A percentile compares a stretch with the other conserved stretches of the same genome.
Conservation (phyloP, 805 yeast species). For the Schwanniomyces pseudopolymorphus region DNA sequence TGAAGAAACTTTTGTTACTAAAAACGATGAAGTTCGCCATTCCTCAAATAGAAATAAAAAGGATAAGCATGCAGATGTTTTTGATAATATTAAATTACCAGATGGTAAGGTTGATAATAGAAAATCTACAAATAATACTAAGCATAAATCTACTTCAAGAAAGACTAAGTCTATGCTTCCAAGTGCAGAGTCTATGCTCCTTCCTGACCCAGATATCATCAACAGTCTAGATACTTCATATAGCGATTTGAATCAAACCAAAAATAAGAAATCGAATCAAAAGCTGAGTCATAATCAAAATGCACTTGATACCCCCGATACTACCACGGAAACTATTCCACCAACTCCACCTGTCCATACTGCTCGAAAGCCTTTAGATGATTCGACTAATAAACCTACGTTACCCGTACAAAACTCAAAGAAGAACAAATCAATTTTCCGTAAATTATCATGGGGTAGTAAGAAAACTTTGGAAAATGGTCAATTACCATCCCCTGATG, state of each 20-base stretch:
- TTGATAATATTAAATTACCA: slow-evolving; percentile 51
- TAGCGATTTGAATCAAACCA: not conserved
- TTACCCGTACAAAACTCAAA: slow-evolving; percentile 15
- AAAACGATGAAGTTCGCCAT: slow-evolving; percentile 19
- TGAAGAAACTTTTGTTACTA: slow-evolving; percentile 45
- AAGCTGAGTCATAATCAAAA: slow-evolving; percentile 11
- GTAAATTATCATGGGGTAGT: slow-evolving; percentile 53
- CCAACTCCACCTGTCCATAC: slow-evolving; percentile 14
- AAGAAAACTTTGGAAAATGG: slow-evolving; percentile 37
- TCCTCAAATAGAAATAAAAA: slow-evolving; percentile 13
- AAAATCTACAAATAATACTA: slow-evolving; percentile 4
- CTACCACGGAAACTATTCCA: slow-evolving; percentile 13
- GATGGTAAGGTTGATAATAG: slow-evolving; percentile 22
- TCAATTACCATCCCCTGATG: slow-evolving; percentile 37
- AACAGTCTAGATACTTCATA: not conserved
- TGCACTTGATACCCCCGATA: not conserved
- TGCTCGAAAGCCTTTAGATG: slow-evolving; percentile 25
- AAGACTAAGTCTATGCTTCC: slow-evolving; percentile 30
- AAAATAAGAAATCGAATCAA: slow-evolving; percentile 10
- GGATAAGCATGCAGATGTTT: slow-evolving; percentile 31
- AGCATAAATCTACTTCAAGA: not conserved
- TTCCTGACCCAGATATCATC: slow-evolving; percentile 22
- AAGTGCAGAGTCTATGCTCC: slow-evolving; percentile 34
- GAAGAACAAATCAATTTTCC: slow-evolving; percentile 41
- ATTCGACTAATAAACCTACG: slow-evolving; percentile 29